Conservation (phyloP, 495 filamentous ascomycete species). For the Lophium mytilinum region DNA sequence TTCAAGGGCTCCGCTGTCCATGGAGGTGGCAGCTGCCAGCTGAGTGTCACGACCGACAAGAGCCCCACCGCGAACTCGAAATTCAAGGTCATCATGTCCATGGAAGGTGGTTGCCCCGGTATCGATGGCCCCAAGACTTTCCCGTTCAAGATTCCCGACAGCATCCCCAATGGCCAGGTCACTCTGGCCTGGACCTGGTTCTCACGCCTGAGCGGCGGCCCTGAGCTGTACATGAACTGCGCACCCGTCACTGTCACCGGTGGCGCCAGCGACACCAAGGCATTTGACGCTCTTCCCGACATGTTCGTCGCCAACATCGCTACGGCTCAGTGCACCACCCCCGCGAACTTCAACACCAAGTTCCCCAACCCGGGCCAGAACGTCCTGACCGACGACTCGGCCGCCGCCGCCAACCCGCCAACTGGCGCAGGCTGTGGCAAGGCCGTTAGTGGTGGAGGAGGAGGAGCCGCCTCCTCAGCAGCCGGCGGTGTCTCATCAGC, state of each 20-base stretch:
- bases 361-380: constrained; percentile 23
- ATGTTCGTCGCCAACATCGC: constrained; percentile 54
- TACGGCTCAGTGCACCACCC: constrained; percentile 15
- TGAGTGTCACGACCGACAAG: constrained; percentile 66
- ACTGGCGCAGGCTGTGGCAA: constrained; percentile 13
- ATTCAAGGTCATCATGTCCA: constrained; percentile 72
- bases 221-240: constrained; percentile 58
- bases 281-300: constrained; percentile 39
- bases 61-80: constrained; percentile 46
- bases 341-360: constrained; percentile 2
- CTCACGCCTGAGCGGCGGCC: constrained; percentile 43
- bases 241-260: constrained; percentile 46
- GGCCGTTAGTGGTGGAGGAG: constrained; percentile 1
- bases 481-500: background rate
- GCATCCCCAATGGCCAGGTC: constrained; percentile 47
- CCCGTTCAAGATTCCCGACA: constrained; percentile 49
- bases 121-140: constrained; percentile 33
- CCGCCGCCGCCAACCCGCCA: background rate
- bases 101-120: constrained; percentile 65
- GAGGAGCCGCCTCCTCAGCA: background rate
- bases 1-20: constrained; percentile 59
- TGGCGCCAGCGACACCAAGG: constrained; percentile 27
- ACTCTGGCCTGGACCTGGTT: constrained; percentile 56
- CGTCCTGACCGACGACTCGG: background rate
- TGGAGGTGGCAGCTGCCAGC: constrained; percentile 76